Percentiles rank a stretch among this genome's conserved stretches.
phyloP scores from a whole-genome alignment of 345 rosid genomes.

The Populus simonii region DNA sequence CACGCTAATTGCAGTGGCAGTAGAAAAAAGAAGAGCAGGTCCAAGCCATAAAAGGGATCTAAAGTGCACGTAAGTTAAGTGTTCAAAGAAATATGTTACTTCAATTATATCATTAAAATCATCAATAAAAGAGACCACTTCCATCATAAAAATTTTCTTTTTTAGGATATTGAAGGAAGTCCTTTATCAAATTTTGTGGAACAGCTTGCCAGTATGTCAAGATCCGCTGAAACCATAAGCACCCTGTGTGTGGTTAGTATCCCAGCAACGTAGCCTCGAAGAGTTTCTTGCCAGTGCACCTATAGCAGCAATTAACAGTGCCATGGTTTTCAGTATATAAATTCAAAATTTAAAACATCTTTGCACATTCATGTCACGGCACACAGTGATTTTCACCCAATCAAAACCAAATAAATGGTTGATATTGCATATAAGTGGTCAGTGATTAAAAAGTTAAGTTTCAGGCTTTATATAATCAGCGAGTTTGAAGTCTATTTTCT shows the following conservation, averaged over 20 bases:
- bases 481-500: not conserved
- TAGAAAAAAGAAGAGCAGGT: slow-evolving; percentile 93
- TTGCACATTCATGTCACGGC: not conserved
- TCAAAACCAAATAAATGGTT: not conserved
- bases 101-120: not conserved
- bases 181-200: slow-evolving; percentile 84
- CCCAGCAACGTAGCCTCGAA: slow-evolving; percentile 89
- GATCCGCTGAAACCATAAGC: slow-evolving; percentile 83
- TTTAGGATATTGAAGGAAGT: slow-evolving; percentile 92
- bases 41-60: slow-evolving; percentile 99
- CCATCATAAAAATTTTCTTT: not conserved
- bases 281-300: slow-evolving; percentile 98
- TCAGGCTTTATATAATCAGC: not conserved
- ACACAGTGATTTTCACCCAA: not conserved
- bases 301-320: slow-evolving; percentile 29
- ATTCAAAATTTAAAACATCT: slow-evolving; percentile 2
- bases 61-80: slow-evolving; percentile 64
- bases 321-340: not conserved
- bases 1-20: slow-evolving; percentile 71
- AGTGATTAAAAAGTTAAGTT: not conserved
- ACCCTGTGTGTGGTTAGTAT: slow-evolving; percentile 90
- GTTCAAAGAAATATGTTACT: slow-evolving; percentile 21
- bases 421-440: not conserved
- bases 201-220: slow-evolving; percentile 81
- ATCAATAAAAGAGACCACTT: slow-evolving; percentile 3